Evolutionary conservation across 2,329 filamentous ascomycete genomes (phyloP).

Genomic region (Nemania diffusa): DNA sequence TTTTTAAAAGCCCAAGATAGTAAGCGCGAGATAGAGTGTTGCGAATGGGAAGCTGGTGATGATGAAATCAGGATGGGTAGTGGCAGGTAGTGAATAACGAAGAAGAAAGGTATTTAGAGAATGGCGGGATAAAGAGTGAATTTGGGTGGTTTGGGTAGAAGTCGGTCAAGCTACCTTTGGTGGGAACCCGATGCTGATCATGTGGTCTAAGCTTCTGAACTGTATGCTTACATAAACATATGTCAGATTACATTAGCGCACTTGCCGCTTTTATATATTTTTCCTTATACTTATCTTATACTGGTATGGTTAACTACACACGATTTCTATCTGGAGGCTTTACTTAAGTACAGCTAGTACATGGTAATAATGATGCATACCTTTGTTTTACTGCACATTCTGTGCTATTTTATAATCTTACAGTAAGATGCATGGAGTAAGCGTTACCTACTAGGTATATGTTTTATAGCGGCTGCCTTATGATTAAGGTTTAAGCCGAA

Average conservation of each 20-base stretch:
- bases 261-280: not conserved
- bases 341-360: too few species aligned
- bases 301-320: too few species aligned
- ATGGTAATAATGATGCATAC: too few species aligned
- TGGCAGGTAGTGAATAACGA: slow-evolving; percentile 20
- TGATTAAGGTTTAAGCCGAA: too few species aligned
- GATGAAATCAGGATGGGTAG: slow-evolving; percentile 24
- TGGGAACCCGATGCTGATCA: not conserved
- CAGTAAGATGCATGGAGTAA: too few species aligned
- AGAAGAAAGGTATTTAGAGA: slow-evolving; percentile 11
- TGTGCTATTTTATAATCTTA: too few species aligned
- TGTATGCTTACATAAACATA: not conserved
- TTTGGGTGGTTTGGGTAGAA: slow-evolving; percentile 27
- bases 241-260: not conserved
- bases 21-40: slow-evolving; percentile 24
- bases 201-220: slow-evolving; percentile 25
- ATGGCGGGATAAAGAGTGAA: slow-evolving; percentile 30
- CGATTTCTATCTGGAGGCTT: too few species aligned
- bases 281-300: too few species aligned
- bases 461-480: too few species aligned
- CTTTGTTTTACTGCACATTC: too few species aligned
- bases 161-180: slow-evolving; percentile 14
- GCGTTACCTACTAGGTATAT: too few species aligned
- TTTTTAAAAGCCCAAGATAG: slow-evolving; percentile 1
- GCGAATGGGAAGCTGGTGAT: slow-evolving; percentile 18